These are phyloP conservation scores for Cinnamomum chago DNA, from an alignment of 164 flowering plant genomes.

Conservation along the genomic window DNA sequence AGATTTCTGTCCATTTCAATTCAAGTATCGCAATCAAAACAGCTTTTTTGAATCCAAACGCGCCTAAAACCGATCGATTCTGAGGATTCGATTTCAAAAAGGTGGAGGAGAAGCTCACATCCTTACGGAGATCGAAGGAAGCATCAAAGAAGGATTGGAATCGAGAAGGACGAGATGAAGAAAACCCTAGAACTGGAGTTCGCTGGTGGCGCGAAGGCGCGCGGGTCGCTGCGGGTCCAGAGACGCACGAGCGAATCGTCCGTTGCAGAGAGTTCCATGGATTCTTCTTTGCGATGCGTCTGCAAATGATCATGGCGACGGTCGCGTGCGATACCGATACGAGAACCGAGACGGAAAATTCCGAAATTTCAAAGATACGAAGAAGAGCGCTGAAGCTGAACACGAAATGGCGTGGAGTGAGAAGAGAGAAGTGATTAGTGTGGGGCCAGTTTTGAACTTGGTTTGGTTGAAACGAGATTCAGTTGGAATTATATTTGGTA, in stretches of 20 bases:
- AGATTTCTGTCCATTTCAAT: too few relatives aligned
- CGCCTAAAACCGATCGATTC: background rate
- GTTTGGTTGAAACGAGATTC: background rate
- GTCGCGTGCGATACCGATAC: background rate
- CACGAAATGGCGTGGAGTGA: background rate
- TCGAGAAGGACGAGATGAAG: slow-evolving; percentile 4
- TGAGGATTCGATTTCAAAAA: background rate
- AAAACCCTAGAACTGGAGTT: slow-evolving; percentile 12
- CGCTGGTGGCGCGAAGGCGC: slow-evolving; percentile 7
- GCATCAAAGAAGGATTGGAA: slow-evolving; percentile 6
- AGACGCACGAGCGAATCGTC: slow-evolving; percentile 7
- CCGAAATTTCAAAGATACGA: too few relatives aligned
- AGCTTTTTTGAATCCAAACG: background rate
- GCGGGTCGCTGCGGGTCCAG: slow-evolving; percentile 3
- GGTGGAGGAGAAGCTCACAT: slow-evolving; percentile 19
- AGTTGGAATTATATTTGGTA: background rate
- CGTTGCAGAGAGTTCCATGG: slow-evolving; percentile 18
- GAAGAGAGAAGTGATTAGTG: background rate
- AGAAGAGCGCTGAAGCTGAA: too few relatives aligned
- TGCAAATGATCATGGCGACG: slow-evolving; percentile 15
- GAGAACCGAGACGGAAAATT: too few relatives aligned
- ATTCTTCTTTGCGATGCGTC: slow-evolving; percentile 12
- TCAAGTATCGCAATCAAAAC: too few relatives aligned
- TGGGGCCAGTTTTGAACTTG: background rate
- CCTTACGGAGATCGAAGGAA: background rate